phyloP scores from a whole-genome alignment of 176 grass and related monocot species.

The Miscanthus lutarioriparius region DNA sequence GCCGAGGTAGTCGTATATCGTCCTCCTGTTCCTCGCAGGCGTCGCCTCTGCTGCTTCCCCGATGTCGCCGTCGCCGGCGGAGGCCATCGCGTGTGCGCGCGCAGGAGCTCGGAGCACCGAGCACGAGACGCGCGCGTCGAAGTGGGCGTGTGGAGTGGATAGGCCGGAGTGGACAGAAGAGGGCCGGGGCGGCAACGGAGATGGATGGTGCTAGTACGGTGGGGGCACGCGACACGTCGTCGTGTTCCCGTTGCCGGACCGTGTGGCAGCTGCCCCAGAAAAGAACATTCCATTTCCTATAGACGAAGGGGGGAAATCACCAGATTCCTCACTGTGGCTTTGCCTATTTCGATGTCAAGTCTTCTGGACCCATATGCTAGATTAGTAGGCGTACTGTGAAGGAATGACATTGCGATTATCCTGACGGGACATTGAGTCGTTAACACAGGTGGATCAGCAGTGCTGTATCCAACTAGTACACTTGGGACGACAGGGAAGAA shows the following conservation, averaged over 20 bases:
- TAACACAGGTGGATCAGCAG: slow-evolving; percentile 9
- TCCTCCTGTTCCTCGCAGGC: slow-evolving; percentile 11
- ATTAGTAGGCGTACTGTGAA: too few relatives aligned
- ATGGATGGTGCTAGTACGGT: slow-evolving; percentile 30
- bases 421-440: neutral
- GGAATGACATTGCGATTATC: neutral
- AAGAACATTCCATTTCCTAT: slow-evolving; percentile 3
- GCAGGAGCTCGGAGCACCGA: neutral
- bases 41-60: neutral
- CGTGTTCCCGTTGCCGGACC: slow-evolving; percentile 19
- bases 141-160: neutral
- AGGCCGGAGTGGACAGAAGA: neutral
- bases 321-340: too few relatives aligned
- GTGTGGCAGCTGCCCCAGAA: slow-evolving; percentile 14
- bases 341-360: neutral
- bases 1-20: slow-evolving; percentile 39
- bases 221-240: slow-evolving; percentile 29
- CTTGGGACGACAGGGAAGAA: neutral
- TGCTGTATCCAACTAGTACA: neutral
- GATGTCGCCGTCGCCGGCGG: neutral
- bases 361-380: neutral
- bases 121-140: neutral
- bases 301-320: too few relatives aligned
- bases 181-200: neutral
- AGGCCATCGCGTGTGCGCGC: slow-evolving; percentile 3